Base-by-base conservation (phyloP, 306 rosid genomes). In the Cucumis hystrix region DNA sequence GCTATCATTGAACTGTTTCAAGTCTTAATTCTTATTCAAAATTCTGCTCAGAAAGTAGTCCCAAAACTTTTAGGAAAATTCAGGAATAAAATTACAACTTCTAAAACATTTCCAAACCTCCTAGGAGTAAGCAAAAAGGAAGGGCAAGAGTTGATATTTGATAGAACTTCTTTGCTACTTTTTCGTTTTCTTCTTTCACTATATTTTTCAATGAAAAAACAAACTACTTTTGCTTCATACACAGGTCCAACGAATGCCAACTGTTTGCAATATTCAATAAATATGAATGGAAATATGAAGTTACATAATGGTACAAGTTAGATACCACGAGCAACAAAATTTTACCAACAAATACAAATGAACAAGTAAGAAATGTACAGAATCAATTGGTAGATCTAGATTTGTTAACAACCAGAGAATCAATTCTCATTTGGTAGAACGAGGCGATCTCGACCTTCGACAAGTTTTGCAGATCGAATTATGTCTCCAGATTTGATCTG, bases 401-500 rank as follows among this genome's bases (percentile, higher is more conserved):
- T 81, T 72, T 72, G 61, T 20, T 17, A 37, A 76, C 57, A 70
- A 59, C 30, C 55, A 62, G 41, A 28, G 76, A 28, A 55, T 91
- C 88, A 89, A 51, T 84, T 83, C 80, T 90, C 86, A 76, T 83
- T 77, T 0, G 95, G 95, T 86, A 94, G 80, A 15, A 90, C 80
- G 55, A 92, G 96, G 54, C 90, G 95, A 75, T 90, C 97, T 82
- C 83, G 85, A 82, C 98, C 97, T 68, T 90, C 95, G 33, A 94
- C 81, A 37, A 94, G 91, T 84, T 83, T 92, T 41, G 93, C 97
- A 0, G 95, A 89, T 77, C 80, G 87, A 78, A 94, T 88, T 30
- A 90, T 52, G 68, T 94, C 97, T 45, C 98, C 97, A 0, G 93
- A 85, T 89, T 90, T 94, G 79, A 94, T 90, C 87, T 92, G 93